phyloP scores from a whole-genome alignment of 2,329 filamentous ascomycete species.

The Paracorniculantispora psalliotae region DNA sequence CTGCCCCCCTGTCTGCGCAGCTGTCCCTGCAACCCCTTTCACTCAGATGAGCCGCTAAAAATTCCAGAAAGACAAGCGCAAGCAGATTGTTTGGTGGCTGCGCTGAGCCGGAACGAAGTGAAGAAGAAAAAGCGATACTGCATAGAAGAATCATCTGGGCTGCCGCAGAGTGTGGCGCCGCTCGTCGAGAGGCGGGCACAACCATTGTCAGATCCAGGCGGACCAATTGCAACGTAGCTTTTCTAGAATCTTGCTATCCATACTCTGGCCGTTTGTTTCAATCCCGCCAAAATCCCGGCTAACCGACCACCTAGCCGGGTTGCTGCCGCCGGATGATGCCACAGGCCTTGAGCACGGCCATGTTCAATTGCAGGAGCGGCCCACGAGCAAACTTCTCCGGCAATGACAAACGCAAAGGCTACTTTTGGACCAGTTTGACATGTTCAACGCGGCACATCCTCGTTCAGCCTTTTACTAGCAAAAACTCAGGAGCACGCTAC shows the following conservation, averaged over 20 bases:
- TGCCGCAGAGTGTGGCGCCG: background rate
- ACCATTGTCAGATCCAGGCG: background rate
- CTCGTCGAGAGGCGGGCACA: background rate
- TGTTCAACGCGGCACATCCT: background rate
- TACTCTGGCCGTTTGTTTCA: slow-evolving; percentile 1
- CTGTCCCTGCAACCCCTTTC: slow-evolving; percentile 8
- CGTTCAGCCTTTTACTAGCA: background rate
- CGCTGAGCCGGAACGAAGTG: too few relatives aligned
- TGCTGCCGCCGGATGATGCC: background rate
- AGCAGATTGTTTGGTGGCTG: background rate
- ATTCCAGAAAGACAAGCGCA: slow-evolving; percentile 1
- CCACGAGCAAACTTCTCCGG: background rate
- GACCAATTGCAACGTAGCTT: slow-evolving; percentile 6
- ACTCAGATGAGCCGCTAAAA: slow-evolving; percentile 1
- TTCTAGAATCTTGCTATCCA: background rate
- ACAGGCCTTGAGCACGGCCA: background rate
- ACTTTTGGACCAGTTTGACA: background rate
- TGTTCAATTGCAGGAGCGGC: background rate
- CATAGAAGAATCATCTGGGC: background rate
- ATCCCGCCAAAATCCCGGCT: slow-evolving; percentile 5
- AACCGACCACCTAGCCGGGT: background rate
- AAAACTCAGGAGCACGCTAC: background rate
- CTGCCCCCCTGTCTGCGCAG: slow-evolving; percentile 7
- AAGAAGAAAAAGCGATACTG: background rate
- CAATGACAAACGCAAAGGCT: background rate